Conservation (phyloP, 306 rosid genomes). For the Gillenia trifoliata region DNA sequence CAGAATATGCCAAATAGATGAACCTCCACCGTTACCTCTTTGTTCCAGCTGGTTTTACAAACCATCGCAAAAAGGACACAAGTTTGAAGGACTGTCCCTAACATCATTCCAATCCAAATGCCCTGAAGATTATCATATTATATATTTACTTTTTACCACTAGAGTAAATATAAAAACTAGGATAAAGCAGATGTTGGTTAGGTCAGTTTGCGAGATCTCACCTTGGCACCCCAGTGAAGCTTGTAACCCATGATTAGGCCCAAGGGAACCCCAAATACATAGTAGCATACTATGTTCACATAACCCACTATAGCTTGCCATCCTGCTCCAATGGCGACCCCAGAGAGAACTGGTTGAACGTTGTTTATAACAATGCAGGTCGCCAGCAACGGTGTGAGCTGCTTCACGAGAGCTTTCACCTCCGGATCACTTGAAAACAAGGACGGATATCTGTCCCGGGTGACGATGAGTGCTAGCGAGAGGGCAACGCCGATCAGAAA, state of each 20-base stretch:
- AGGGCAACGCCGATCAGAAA: slow-evolving; percentile 30
- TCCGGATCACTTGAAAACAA: slow-evolving; percentile 46
- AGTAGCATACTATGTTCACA: slow-evolving; percentile 63
- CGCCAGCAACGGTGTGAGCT: slow-evolving; percentile 67
- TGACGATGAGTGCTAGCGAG: slow-evolving; percentile 35
- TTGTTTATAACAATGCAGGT: slow-evolving; percentile 64
- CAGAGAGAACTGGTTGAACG: slow-evolving; percentile 77
- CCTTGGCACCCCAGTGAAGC: slow-evolving; percentile 48
- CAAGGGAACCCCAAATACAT: slow-evolving; percentile 61
- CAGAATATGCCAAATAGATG: no score
- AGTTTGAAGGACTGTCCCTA: slow-evolving; percentile 65
- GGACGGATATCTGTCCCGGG: slow-evolving; percentile 35
- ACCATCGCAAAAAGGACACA: slow-evolving; percentile 49
- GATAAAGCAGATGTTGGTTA: background rate
- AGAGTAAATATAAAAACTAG: background rate
- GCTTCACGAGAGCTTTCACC: slow-evolving; percentile 39
- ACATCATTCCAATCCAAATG: slow-evolving; percentile 66
- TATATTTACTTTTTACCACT: no score
- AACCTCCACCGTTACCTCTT: slow-evolving; percentile 38
- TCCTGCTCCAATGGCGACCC: slow-evolving; percentile 83
- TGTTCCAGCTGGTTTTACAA: slow-evolving; percentile 59
- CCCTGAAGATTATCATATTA: slow-evolving; percentile 43
- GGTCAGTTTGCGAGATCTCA: slow-evolving; percentile 4
- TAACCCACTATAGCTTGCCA: slow-evolving; percentile 83
- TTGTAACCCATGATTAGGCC: slow-evolving; percentile 57